phyloP scores from a whole-genome alignment of 2,329 filamentous ascomycete species.

The Thermomyces lanuginosus region DNA sequence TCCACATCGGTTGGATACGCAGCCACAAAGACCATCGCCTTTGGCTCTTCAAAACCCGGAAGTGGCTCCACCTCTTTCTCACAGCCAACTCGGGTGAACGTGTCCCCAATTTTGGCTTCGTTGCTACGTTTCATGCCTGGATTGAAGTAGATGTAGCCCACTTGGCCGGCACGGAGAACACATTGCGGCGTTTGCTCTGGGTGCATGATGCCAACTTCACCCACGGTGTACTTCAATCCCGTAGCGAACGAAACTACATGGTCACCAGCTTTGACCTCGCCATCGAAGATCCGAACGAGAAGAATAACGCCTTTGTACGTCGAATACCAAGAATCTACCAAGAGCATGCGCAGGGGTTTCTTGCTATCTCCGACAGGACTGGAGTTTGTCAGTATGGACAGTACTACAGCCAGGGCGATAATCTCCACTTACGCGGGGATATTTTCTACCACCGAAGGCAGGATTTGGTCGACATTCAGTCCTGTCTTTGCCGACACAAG shows the following conservation, averaged over 20 bases:
- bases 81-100: slow-evolving; percentile 66
- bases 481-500: slow-evolving; percentile 89
- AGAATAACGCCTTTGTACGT: slow-evolving; percentile 88
- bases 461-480: slow-evolving; percentile 62
- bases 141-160: slow-evolving; percentile 94
- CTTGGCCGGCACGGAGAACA: slow-evolving; percentile 71
- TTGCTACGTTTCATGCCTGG: slow-evolving; percentile 95
- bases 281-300: slow-evolving; percentile 81
- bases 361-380: slow-evolving; percentile 53
- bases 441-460: slow-evolving; percentile 71
- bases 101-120: slow-evolving; percentile 92
- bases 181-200: slow-evolving; percentile 70
- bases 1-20: slow-evolving; percentile 86
- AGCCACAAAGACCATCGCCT: slow-evolving; percentile 97
- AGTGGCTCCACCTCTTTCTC: slow-evolving; percentile 64
- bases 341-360: slow-evolving; percentile 63
- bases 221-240: slow-evolving; percentile 75
- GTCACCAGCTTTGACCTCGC: slow-evolving; percentile 65
- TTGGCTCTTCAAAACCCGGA: slow-evolving; percentile 89
- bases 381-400: slow-evolving; percentile 9
- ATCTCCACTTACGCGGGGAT: slow-evolving; percentile 46
- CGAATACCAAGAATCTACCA: slow-evolving; percentile 98
- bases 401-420: slow-evolving; percentile 1
- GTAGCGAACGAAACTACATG: slow-evolving; percentile 79
- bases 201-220: slow-evolving; percentile 94